Percentiles rank a stretch among this genome's conserved stretches.
phyloP scores from a whole-genome alignment of 495 filamentous ascomycete species.

The Astrocystis sublimbata region DNA sequence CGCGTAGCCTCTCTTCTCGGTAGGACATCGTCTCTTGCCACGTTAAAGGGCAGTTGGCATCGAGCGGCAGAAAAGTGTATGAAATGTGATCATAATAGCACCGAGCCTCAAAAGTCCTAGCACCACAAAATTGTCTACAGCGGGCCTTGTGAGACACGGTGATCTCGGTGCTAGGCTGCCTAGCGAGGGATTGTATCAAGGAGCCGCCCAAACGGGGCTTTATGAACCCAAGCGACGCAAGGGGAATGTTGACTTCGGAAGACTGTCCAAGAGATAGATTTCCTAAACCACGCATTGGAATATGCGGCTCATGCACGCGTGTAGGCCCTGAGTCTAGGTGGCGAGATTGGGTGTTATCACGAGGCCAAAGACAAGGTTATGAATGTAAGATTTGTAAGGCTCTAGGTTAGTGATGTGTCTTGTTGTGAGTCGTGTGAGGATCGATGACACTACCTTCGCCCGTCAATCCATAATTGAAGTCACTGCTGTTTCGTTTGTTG shows the following conservation, averaged over 20 bases:
- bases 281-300: too few relatives aligned
- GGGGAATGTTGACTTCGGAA: neutral
- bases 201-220: neutral
- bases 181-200: slow-evolving; percentile 2
- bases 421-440: too few relatives aligned
- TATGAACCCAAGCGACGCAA: neutral
- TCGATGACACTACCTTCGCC: too few relatives aligned
- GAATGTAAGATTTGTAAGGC: neutral
- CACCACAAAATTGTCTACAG: neutral
- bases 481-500: too few relatives aligned
- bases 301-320: neutral
- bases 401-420: neutral
- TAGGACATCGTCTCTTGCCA: neutral
- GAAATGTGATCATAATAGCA: neutral
- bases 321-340: neutral
- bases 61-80: neutral
- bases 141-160: slow-evolving; percentile 5
- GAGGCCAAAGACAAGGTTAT: neutral
- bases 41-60: neutral
- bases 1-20: neutral
- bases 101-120: neutral
- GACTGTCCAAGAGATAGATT: neutral
- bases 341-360: neutral
- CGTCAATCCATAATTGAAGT: too few relatives aligned
- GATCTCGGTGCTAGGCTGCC: neutral